Evolutionary conservation across 345 rosid species (phyloP), one percentile per base, ranked within the genome.

Genomic region (Heritiera fomes): DNA sequence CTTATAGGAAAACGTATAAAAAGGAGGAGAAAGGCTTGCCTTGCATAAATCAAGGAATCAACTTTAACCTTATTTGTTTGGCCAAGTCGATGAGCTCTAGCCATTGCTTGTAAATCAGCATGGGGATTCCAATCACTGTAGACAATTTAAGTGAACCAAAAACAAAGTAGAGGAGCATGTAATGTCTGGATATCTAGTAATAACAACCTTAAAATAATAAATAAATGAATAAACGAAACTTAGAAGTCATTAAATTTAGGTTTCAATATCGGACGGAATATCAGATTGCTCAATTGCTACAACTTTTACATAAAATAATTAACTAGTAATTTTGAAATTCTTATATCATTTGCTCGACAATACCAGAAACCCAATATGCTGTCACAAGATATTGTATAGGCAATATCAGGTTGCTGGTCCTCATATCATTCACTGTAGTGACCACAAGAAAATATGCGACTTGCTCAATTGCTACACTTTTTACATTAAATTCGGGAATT

Each of bases 51-150:
- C 60, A 63, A 75, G 63, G 71, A 52, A 74, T 40, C 79, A 79
- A 38, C 30, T 58, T 63, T 73, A 80, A 97, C 99, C 97, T 94
- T 94, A 88, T 94, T 97, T 63, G 90, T 94, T 86, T 97, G 98
- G 79, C 99, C 99, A 55, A 94, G 98, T 79, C 99, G 92, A 91
- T 97, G 99, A 78, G 99, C 99, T 84, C 99, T 93, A 79, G 99
- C 99, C 99, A 97, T 97, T 68, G 99, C 98, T 85, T 97, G 99
- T 78, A 94, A 95, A 90, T 97, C 98, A 79, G 99, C 99, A 88
- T 97, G 98, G 34, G 98, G 99, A 87, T 97, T 97, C 99, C 99
- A 97, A 86, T 97, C 99, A 84, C 99, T 97, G 80, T 73, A 80
- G 55, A 88, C 78, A 71, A 89, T 70, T 13, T 34, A 59, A 23